Base-by-base conservation (phyloP, 495 filamentous ascomycete species). In the Geoglossum glabrum region DNA sequence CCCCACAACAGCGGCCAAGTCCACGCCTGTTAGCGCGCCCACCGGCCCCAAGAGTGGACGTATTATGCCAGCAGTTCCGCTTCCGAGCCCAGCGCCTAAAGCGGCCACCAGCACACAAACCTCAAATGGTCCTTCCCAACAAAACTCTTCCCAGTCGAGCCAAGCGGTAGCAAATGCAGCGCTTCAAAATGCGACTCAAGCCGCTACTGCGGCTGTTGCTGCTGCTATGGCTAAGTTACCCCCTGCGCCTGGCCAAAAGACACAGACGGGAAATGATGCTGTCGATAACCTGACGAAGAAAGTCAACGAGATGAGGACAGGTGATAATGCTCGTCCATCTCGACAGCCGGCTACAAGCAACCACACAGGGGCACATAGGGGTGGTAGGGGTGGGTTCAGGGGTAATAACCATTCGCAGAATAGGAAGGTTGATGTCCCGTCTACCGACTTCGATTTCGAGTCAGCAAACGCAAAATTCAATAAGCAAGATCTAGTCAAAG, bases 381-480 rank as follows among this genome's bases (percentile, higher is more conserved):
- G 57, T 26, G 54, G 56, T 26, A 34, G 55, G 49, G 47, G 52
- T 46, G 45, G 54, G 4, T 34, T 36, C 51, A 58, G 56, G 27
- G 47, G 56, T 19, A 27, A 56, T 36, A 71, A 67, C 27, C 68
- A 72, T 40, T 70, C 73, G 33, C 70, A 71, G 59, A 68, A 70
- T 38, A 76, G 76, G 64, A 92, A 86, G 71, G 76, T 96, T 23
- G 90, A 94, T 57, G 84, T 97, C 30, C 92, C 92, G 0, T 74
- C 81, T 34, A 79, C 85, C 1, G 92, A 97, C 64, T 99, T 87
- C 65, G 93, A 99, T 66, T 99, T 99, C 67, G 82, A 84, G 61
- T 80, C 80, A 9, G 78, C 90, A 51, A 99, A 99, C 65, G 89
- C 88, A 17, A 95, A 94, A 68, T 97, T 99, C 74, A 97, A 93